Evolutionary conservation across 2,329 filamentous ascomycete genomes (phyloP), one percentile per base, ranked within the genome.

Genomic region (Pezicula radicicola): DNA sequence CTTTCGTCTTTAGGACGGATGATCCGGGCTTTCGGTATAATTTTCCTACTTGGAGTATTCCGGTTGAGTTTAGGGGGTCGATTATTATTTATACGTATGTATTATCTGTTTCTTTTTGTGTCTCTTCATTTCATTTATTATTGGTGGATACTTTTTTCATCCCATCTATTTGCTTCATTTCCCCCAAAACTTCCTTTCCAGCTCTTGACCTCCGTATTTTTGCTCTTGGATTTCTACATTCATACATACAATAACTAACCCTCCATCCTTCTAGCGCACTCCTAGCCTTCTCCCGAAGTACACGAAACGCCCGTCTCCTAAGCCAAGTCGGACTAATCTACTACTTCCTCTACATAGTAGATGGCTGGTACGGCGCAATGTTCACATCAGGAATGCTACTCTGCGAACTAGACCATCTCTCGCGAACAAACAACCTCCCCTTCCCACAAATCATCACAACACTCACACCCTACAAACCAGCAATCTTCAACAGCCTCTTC

Each of bases 281-380:
- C 4, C 63, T 83, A 16, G 80, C 84, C 0, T 72, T 88, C 10
- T 78, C 83, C 1, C 72, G 79, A 48, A 79, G 76, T 51, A 77
- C 77, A 0, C 71, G 69, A 21, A 78, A 75, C 49, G 76, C 78
- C 3, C 77, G 85, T 13, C 72, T 87, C 0, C 72, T 72, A 65
- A 78, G 78, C 61, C 69, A 82, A 59, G 45, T 73, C 1, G 75
- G 63, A 1, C 70, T 89, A 10, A 75, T 82, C 18, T 72, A 74
- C 56, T 89, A 89, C 68, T 87, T 87, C 62, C 72, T 89, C 63
- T 88, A 86, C 64, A 76, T 88, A 47, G 77, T 77, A 3, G 86
- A 89, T 63, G 85, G 83, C 21, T 81, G 76, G 67, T 82, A 81
- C 62, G 80, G 78, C 57, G 74, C 82, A 15, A 72, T 84, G 66